A percentile compares a stretch with the other conserved stretches of the same genome.
Conservation (phyloP, 306 rosid genomes). For the Sicyos edulis region DNA sequence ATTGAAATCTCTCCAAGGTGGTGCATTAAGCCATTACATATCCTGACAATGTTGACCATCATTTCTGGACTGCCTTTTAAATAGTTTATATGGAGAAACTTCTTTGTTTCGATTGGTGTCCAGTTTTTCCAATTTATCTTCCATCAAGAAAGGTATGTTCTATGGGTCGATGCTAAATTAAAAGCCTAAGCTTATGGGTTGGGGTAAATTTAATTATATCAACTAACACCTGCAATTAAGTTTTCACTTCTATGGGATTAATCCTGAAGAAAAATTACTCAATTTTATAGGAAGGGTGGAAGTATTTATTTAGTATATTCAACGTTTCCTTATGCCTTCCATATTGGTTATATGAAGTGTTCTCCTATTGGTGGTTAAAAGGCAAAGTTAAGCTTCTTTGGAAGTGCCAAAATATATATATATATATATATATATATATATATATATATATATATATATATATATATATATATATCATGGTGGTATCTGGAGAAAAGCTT, state of each 20-base stretch:
- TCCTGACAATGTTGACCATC: not conserved
- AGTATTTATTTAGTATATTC: not conserved
- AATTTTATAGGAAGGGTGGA: not conserved
- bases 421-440: too few relatives aligned
- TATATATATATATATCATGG: not conserved
- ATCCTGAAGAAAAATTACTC: not conserved
- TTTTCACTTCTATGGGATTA: not conserved
- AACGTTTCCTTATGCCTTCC: conserved; percentile 2
- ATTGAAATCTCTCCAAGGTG: conserved; percentile 1
- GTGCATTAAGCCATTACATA: not conserved
- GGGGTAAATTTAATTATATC: too few relatives aligned
- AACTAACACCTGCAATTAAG: too few relatives aligned
- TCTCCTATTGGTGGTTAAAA: not conserved
- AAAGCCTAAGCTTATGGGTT: too few relatives aligned
- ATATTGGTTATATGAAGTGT: not conserved
- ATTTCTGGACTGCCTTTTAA: not conserved
- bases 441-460: too few relatives aligned
- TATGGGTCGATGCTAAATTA: not conserved
- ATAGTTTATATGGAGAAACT: not conserved
- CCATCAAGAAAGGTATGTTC: not conserved
- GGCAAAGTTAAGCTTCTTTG: conserved; percentile 2
- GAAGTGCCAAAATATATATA: not conserved
- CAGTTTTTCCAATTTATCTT: not conserved
- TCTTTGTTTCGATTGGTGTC: not conserved
- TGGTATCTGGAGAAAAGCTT: too few relatives aligned